phyloP scores from a whole-genome alignment of 306 rosid genomes.

The Quillaja saponaria region DNA sequence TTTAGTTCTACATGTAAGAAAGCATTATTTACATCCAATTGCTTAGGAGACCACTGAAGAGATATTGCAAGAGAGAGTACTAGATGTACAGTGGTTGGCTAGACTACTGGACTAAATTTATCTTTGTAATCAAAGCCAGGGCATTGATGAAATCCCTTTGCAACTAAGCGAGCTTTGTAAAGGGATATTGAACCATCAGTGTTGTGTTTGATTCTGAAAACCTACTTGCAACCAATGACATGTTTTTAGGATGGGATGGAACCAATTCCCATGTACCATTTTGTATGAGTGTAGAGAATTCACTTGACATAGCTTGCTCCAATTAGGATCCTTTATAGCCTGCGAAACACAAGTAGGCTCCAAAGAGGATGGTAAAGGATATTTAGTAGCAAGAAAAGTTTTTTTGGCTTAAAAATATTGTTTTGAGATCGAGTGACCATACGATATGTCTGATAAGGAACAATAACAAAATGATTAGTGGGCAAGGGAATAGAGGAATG shows the following conservation, averaged over 20 bases:
- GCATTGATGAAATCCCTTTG: background rate
- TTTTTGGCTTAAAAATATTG: slow-evolving; percentile 6
- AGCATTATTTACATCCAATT: no score
- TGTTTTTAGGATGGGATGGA: background rate
- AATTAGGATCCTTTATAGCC: background rate
- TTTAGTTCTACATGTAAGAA: no score
- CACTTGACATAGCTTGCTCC: background rate
- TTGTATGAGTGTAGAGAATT: background rate
- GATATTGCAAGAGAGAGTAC: no score
- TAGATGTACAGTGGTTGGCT: background rate
- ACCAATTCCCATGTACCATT: slow-evolving; percentile 1
- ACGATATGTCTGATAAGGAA: background rate
- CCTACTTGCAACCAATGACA: background rate
- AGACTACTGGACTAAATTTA: background rate
- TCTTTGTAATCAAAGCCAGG: background rate
- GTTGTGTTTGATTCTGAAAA: background rate
- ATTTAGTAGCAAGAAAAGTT: background rate
- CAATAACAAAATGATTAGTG: no score
- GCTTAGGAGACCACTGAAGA: no score
- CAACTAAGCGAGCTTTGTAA: background rate
- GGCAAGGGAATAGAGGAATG: no score
- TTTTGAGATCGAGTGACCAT: background rate
- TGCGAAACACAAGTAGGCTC: background rate
- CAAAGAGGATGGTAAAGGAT: background rate
- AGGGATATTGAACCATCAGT: background rate